Percentiles rank a stretch among this genome's conserved stretches.
phyloP scores from a whole-genome alignment of 805 yeast species.

The Maudiozyma bulderi region DNA sequence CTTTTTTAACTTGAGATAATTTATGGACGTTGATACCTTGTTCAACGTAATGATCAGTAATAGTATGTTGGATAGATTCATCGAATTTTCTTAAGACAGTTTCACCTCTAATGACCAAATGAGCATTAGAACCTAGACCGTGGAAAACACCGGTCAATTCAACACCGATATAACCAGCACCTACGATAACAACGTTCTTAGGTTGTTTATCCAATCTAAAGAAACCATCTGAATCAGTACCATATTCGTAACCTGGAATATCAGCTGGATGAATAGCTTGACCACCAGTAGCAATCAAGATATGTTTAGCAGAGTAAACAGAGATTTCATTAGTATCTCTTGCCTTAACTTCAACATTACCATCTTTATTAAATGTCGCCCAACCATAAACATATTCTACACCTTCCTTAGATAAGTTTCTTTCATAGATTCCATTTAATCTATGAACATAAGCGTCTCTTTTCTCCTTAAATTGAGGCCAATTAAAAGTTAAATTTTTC shows the following conservation, averaged over 20 bases:
- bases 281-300: constrained; percentile 92
- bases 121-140: constrained; percentile 78
- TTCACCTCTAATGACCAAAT: constrained; percentile 82
- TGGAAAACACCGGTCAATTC: constrained; percentile 93
- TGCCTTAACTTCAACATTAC: constrained; percentile 69
- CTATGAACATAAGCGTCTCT: constrained; percentile 86
- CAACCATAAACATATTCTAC: constrained; percentile 82
- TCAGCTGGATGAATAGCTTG: constrained; percentile 55
- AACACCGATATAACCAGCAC: constrained; percentile 96
- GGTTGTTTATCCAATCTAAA: constrained; percentile 78
- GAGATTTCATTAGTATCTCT: constrained; percentile 47
- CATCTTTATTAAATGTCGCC: constrained; percentile 65
- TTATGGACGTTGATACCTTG: constrained; percentile 79
- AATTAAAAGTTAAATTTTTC: constrained; percentile 56
- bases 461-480: constrained; percentile 73
- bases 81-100: constrained; percentile 86
- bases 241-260: constrained; percentile 74
- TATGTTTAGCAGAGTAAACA: constrained; percentile 66
- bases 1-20: constrained; percentile 39
- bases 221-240: constrained; percentile 85
- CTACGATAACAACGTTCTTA: constrained; percentile 85
- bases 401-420: constrained; percentile 78
- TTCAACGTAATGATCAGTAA: constrained; percentile 72
- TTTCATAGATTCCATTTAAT: constrained; percentile 86
- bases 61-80: constrained; percentile 61